These are phyloP conservation scores for Colletotrichum sp. DNA, from an alignment of 2,329 filamentous ascomycete species.

Conservation along the genomic window DNA sequence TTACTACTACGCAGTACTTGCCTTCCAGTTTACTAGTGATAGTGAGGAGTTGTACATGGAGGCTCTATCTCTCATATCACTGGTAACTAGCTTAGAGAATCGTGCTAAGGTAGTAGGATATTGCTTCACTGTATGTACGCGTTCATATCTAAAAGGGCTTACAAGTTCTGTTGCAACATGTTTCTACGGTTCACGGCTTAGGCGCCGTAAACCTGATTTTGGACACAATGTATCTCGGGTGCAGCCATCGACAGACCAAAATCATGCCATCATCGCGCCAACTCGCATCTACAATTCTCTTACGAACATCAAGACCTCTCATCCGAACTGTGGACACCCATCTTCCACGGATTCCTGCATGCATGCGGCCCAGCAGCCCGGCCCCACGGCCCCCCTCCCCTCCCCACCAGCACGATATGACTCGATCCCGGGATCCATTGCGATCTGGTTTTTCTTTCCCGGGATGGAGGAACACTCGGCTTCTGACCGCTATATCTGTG, in stretches of 20 bases:
- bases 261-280: not conserved
- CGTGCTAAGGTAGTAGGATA: rapidly evolving
- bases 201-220: not conserved
- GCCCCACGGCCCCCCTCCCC: not conserved
- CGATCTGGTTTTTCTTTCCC: not conserved
- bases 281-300: not conserved
- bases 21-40: not conserved
- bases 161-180: not conserved
- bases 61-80: too few relatives aligned
- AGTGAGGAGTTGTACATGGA: rapidly evolving
- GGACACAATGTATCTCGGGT: not conserved
- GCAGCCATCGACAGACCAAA: not conserved
- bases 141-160: not conserved
- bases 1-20: rapidly evolving
- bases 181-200: not conserved
- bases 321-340: not conserved
- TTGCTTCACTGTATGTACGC: not conserved
- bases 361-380: not conserved
- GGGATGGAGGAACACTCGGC: not conserved
- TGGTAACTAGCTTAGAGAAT: too few relatives aligned
- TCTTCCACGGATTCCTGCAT: not conserved
- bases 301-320: not conserved
- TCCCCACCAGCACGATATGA: not conserved
- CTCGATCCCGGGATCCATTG: not conserved
- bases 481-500: not conserved